Percentiles rank a stretch among this genome's conserved stretches.
These are phyloP conservation scores for Hypoxylon sp. DNA, from an alignment of 2,329 filamentous ascomycete species.

Conservation along the genomic window DNA sequence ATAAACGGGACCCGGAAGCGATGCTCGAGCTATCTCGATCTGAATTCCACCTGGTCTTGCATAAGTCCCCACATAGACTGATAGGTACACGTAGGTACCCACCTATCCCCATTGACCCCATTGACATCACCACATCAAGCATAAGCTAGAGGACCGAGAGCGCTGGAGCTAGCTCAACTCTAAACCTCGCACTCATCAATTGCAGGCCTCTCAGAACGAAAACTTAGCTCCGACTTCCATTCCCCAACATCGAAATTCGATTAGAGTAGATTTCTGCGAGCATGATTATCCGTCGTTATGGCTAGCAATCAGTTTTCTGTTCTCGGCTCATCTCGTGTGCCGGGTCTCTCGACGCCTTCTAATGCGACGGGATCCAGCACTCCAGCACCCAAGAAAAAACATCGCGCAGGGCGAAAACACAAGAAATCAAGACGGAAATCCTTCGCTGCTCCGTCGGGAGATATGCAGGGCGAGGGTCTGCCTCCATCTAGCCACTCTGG, in stretches of 20 bases:
- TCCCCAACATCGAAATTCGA: background rate
- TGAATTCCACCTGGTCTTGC: conserved; percentile 18
- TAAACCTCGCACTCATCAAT: background rate
- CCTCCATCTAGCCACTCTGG: conserved; percentile 48
- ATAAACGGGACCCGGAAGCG: conserved; percentile 6
- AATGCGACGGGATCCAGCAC: conserved; percentile 38
- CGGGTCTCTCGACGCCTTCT: conserved; percentile 49
- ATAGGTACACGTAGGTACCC: conserved; percentile 34
- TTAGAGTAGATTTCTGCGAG: conserved; percentile 2
- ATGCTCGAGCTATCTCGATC: conserved; percentile 28
- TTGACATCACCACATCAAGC: conserved; percentile 41
- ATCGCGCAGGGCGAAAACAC: conserved; percentile 80
- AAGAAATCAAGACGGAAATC: conserved; percentile 83
- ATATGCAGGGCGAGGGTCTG: conserved; percentile 57
- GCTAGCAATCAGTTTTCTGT: conserved; percentile 63
- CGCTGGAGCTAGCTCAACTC: conserved; percentile 19
- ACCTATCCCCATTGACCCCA: conserved; percentile 12
- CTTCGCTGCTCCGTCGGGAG: conserved; percentile 77
- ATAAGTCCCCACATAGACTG: conserved; percentile 15
- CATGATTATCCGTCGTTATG: conserved; percentile 41
- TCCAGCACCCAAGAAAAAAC: conserved; percentile 71
- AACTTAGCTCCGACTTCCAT: conserved; percentile 8
- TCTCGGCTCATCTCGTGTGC: conserved; percentile 65
- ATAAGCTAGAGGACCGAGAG: conserved; percentile 27
- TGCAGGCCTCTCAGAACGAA: background rate